phyloP scores from a whole-genome alignment of 2,329 filamentous ascomycete species.

The Lasiodiplodia hormozganensis region DNA sequence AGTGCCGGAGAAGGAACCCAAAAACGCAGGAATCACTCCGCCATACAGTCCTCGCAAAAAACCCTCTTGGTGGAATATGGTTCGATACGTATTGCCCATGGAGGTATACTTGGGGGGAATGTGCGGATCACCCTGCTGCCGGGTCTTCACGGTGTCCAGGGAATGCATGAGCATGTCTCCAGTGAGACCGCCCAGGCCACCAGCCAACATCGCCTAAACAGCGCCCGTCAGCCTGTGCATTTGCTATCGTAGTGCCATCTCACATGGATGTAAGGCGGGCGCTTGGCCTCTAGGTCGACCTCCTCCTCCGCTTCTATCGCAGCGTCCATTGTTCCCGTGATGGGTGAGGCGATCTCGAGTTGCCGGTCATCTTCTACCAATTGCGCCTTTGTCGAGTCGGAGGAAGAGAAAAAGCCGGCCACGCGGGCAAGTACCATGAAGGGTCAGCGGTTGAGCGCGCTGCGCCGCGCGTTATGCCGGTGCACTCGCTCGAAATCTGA shows the following conservation, averaged over 20 bases:
- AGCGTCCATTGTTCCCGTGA: constrained; percentile 31
- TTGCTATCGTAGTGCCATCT: constrained; percentile 32
- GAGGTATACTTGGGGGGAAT: constrained; percentile 92
- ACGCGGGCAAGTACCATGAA: constrained; percentile 59
- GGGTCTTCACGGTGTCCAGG: constrained; percentile 96
- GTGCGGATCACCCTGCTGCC: constrained; percentile 94
- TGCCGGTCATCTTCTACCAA: constrained; percentile 48
- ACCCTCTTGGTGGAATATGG: constrained; percentile 92
- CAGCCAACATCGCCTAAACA: constrained; percentile 89
- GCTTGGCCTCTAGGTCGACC: constrained; percentile 50
- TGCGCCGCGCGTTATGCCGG: constrained; percentile 17
- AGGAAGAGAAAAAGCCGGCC: constrained; percentile 54
- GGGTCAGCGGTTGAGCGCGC: constrained; percentile 30
- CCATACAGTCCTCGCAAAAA: constrained; percentile 86
- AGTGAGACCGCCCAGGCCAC: constrained; percentile 88
- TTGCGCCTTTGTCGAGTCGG: constrained; percentile 41
- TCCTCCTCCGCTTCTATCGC: constrained; percentile 37
- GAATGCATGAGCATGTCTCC: constrained; percentile 99
- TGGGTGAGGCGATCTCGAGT: constrained; percentile 37
- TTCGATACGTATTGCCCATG: constrained; percentile 88
- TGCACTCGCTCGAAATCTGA: not conserved
- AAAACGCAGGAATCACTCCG: constrained; percentile 88
- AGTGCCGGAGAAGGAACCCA: constrained; percentile 92
- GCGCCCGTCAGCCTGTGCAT: constrained; percentile 10
- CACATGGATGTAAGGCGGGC: constrained; percentile 58